Base-by-base conservation (phyloP, 768 basidiomycete genomes). In the Leccinum incarnatum region DNA sequence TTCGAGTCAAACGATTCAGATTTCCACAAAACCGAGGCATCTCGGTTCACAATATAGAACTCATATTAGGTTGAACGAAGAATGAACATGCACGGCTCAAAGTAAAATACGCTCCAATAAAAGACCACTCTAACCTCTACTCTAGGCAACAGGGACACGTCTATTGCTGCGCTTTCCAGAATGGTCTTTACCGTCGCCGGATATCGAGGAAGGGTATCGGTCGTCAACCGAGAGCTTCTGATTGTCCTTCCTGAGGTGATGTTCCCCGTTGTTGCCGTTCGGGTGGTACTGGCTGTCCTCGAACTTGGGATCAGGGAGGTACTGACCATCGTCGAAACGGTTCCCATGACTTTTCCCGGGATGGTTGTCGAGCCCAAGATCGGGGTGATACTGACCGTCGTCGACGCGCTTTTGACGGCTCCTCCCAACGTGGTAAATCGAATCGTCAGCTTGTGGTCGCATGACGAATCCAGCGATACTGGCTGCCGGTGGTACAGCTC, bases 1-100 rank as follows among this genome's bases (percentile, higher is more conserved):
- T 19, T 46, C 12, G 19, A 46, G 21, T 17, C 45, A 46, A 21
- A 46, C 21, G 11, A 40, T n/a, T 40, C 21, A 19, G 11, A 46
- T 21, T 21, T 21, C 40, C 40, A 42, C 40, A n/a, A n/a, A n/a
- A 42, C 40, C 30, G 5, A 30, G 21, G 15, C 15, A 10, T 8
- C 15, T 9, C 17, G 36, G 25, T 36, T 23, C 27, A 29, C 3
- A 17, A 45, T 45, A 21, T 27, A 15, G n/a, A 36, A 36, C 30
- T 46, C 34, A n/a, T 30, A 30, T 45, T 9, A 46, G 10, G 47
- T 49, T n/a, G 11, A 56, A 54, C 11, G 54, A 58, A 67, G 48
- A 57, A 60, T 46, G 67, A 68, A 58, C 14, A 29, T 57, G 53
- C 30, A 59, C 48, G 57, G 52, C 21, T 55, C 40, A 58, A 59